phyloP scores from a whole-genome alignment of 139 green algal genomes.

The Chlamydomonas sp. region DNA sequence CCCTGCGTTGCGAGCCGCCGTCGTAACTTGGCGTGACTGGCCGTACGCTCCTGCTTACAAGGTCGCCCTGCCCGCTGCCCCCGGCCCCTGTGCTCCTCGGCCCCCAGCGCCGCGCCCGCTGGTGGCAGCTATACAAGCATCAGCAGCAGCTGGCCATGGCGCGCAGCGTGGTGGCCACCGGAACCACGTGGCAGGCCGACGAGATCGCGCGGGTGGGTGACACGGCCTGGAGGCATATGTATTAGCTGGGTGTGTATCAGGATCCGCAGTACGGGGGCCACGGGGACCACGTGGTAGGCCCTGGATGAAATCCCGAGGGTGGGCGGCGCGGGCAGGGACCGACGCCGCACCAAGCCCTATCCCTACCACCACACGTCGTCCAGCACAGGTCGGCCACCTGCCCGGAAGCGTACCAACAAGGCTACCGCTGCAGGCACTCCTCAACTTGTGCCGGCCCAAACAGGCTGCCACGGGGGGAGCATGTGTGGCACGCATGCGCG shows the following conservation, averaged over 20 bases:
- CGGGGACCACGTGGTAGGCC: neutral
- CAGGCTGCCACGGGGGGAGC: no score
- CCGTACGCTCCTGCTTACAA: neutral
- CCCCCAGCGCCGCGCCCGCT: slow-evolving; percentile 21
- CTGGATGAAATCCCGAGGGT: slow-evolving; percentile 13
- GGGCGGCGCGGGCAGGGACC: neutral
- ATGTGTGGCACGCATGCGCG: no score
- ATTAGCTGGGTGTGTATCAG: neutral
- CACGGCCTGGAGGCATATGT: neutral
- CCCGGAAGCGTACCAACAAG: no score
- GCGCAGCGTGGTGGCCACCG: slow-evolving; percentile 15
- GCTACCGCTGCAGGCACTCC: no score
- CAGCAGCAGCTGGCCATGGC: slow-evolving; percentile 35
- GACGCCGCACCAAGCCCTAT: no score
- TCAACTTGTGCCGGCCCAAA: no score
- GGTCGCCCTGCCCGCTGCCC: neutral
- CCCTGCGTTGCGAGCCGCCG: neutral
- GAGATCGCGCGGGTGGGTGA: neutral
- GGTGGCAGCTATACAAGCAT: neutral
- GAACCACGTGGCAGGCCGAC: slow-evolving; percentile 19
- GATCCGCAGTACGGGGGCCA: neutral
- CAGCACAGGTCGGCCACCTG: no score
- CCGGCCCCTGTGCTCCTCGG: neutral
- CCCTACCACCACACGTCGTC: no score
- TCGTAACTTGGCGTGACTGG: neutral